Base-by-base conservation (phyloP, 2,329 filamentous ascomycete genomes). In the Calonectria crousiana region DNA sequence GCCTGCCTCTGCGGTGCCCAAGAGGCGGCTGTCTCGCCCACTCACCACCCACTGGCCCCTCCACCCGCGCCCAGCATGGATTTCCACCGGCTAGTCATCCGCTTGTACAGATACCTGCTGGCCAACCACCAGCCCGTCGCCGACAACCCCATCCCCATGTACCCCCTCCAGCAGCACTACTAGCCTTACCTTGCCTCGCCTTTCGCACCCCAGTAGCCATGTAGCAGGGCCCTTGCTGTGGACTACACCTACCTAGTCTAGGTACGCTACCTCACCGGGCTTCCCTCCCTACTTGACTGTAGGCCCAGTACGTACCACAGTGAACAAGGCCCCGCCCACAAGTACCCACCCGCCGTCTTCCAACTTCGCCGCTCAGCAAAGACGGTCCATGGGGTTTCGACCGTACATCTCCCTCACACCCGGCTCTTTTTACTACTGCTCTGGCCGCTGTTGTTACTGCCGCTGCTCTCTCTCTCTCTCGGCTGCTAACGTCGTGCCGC, bases 401-500 rank as follows among this genome's bases (percentile, higher is more conserved):
- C 70, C 65, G 56, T 68, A 72, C 70, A 72, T 72, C 71, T 73
- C 65, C 62, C 58, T 66, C 69, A 60, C 56, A 73, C 56, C 53
- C 47, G 65, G 53, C 70, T 72, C 65, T 56, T 60, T 74, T 56
- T 73, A 70, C 67, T 72, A 70, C 73, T 64, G 34, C 67, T 69
- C 34, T 58, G 56, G 56, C 67, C 26, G 44, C 70, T 52, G 58
- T 60, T 69, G 36, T 32, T 67, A 64, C 68, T 75, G 70, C 52
- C 67, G 44, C 67, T 67, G 47, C 38, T 77, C 34, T 53, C 67
- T 69, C 67, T 66, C 66, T 26, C 14, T n/a, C n/a, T n/a, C n/a
- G 36, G 73, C 47, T 73, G 41, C 72, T 74, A 67, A 65, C 67
- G 49, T 69, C 51, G 38, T 69, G 77, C 76, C 77, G 77, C 73